Evolutionary conservation across 2,329 filamentous ascomycete species (phyloP).

Genomic region (Fusarium mundagurra): DNA sequence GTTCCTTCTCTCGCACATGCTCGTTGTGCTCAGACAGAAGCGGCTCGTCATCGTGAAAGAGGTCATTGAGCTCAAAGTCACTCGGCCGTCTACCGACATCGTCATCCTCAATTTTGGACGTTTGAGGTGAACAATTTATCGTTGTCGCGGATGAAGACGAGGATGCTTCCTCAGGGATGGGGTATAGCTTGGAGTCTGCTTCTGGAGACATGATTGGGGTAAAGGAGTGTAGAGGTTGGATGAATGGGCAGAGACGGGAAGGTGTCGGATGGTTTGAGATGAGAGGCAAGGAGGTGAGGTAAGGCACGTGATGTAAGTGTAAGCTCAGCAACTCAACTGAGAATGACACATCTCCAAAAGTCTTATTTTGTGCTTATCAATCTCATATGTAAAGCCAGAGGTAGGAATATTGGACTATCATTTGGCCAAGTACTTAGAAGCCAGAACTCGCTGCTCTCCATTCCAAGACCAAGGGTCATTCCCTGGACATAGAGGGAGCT

Average conservation of each 20-base stretch:
- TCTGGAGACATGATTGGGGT: rapidly evolving
- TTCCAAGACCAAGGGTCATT: not conserved
- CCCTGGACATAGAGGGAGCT: not conserved
- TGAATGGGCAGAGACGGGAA: rapidly evolving
- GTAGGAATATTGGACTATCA: too few relatives aligned
- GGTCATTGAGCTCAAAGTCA: not conserved
- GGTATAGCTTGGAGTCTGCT: not conserved
- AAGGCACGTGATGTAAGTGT: not conserved
- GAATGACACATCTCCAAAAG: rapidly evolving
- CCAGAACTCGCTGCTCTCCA: rapidly evolving
- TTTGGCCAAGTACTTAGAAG: rapidly evolving
- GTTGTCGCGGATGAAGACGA: not conserved
- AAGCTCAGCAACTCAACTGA: rapidly evolving
- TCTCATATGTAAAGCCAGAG: too few relatives aligned
- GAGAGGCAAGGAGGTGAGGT: not conserved
- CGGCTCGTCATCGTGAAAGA: not conserved
- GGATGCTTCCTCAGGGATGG: rapidly evolving
- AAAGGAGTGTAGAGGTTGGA: not conserved
- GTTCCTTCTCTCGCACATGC: not conserved
- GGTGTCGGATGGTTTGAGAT: rapidly evolving
- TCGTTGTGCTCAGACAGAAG: not conserved
- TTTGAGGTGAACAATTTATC: not conserved
- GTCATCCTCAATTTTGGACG: not conserved
- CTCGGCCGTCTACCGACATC: not conserved
- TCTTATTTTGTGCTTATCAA: too few relatives aligned